Conservation (phyloP, 2,329 filamentous ascomycete genomes). For the Nectriaceae sp. region DNA sequence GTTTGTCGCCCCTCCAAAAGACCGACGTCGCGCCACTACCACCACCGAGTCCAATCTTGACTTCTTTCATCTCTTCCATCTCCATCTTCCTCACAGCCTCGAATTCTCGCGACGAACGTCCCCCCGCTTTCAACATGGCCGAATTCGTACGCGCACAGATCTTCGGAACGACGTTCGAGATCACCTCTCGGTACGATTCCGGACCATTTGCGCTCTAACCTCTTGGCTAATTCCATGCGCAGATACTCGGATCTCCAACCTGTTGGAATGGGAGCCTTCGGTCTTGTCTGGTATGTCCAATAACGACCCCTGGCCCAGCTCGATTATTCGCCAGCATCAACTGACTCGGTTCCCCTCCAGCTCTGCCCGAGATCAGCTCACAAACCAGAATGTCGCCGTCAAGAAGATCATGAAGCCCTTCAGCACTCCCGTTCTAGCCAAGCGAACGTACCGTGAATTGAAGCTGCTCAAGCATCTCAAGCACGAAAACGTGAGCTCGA, state of each 20-base stretch:
- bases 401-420: slow-evolving; percentile 99
- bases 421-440: slow-evolving; percentile 97
- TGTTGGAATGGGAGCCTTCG: slow-evolving; percentile 98
- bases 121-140: slow-evolving; percentile 69
- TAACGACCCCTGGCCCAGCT: neutral
- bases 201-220: neutral
- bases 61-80: slow-evolving; percentile 1
- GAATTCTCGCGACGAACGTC: slow-evolving; percentile 9
- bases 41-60: neutral
- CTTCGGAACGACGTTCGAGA: slow-evolving; percentile 99
- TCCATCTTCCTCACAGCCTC: slow-evolving; percentile 1
- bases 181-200: slow-evolving; percentile 81
- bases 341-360: slow-evolving; percentile 46
- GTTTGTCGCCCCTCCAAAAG: neutral
- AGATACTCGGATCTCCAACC: slow-evolving; percentile 98
- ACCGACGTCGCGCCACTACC: neutral
- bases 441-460: slow-evolving; percentile 95
- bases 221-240: slow-evolving; percentile 17
- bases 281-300: slow-evolving; percentile 82
- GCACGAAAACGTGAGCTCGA: slow-evolving; percentile 81
- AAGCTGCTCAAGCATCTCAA: slow-evolving; percentile 96
- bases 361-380: slow-evolving; percentile 97
- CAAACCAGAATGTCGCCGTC: slow-evolving; percentile 92
- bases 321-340: slow-evolving; percentile 5
- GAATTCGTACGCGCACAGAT: slow-evolving; percentile 99